These are phyloP conservation scores for Pseudogymnoascus verrucosus DNA, from an alignment of 2,329 filamentous ascomycete species.

Conservation along the genomic window DNA sequence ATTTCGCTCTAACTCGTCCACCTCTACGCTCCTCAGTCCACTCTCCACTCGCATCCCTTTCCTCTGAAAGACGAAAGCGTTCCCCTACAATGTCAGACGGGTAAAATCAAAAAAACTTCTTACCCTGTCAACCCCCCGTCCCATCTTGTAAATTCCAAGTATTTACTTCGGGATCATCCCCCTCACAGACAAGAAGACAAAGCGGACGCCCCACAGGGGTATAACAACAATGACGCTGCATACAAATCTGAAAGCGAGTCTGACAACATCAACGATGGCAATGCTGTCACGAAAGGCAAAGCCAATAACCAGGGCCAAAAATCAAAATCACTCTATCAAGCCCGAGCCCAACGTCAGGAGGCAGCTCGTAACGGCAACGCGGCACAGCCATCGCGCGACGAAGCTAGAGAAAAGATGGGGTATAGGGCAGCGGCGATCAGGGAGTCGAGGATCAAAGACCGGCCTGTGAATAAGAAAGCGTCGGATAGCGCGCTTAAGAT, in stretches of 20 bases:
- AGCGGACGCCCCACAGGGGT: neutral
- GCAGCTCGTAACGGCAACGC: neutral
- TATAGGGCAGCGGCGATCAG: slow-evolving; percentile 13
- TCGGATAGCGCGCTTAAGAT: slow-evolving; percentile 16
- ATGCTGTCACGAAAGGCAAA: neutral
- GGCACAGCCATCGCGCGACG: neutral
- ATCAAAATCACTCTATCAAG: neutral
- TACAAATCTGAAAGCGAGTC: neutral
- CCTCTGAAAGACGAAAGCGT: neutral
- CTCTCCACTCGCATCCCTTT: neutral
- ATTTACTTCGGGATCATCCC: neutral
- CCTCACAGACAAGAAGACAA: neutral
- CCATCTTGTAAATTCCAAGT: neutral
- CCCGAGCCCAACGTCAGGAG: neutral
- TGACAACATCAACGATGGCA: neutral
- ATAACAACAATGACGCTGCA: neutral
- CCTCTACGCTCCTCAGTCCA: neutral
- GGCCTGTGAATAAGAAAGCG: slow-evolving; percentile 10
- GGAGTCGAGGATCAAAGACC: slow-evolving; percentile 18
- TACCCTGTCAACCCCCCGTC: neutral
- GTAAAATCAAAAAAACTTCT: neutral
- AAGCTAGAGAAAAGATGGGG: neutral
- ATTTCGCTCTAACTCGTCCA: neutral
- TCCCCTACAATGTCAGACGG: neutral
- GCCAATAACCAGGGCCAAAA: neutral